Conservation (phyloP, 805 yeast species). For the Cyberlindnera sargentensis region DNA sequence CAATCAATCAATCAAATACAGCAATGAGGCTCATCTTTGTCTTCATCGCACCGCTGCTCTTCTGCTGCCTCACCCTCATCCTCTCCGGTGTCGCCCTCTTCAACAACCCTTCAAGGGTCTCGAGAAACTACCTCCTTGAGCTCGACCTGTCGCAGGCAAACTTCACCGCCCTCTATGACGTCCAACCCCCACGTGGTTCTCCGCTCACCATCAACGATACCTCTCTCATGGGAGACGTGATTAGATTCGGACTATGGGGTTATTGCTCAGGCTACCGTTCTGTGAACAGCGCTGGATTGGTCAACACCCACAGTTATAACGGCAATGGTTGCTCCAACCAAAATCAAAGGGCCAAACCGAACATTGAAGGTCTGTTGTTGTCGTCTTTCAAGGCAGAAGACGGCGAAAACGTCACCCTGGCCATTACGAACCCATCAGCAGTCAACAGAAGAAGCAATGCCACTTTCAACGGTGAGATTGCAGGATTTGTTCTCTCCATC, state of each 20-base stretch:
- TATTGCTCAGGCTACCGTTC: background rate
- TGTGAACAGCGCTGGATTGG: background rate
- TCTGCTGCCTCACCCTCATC: background rate
- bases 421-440: background rate
- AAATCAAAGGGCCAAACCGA: background rate
- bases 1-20: background rate
- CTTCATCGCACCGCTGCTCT: background rate
- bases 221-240: background rate
- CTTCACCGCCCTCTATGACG: background rate
- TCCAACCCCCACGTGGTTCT: background rate
- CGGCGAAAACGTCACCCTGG: background rate
- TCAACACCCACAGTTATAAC: background rate
- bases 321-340: background rate
- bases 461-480: background rate
- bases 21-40: background rate
- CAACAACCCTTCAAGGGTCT: background rate
- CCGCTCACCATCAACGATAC: background rate
- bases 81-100: background rate
- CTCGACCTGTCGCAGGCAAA: constrained; percentile 1
- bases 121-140: background rate
- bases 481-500: background rate
- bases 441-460: background rate
- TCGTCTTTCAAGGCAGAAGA: background rate
- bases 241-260: constrained; percentile 1
- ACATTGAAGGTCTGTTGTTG: background rate